These are phyloP conservation scores for Aristolochia contorta DNA, from an alignment of 164 flowering plant genomes.

Conservation along the genomic window DNA sequence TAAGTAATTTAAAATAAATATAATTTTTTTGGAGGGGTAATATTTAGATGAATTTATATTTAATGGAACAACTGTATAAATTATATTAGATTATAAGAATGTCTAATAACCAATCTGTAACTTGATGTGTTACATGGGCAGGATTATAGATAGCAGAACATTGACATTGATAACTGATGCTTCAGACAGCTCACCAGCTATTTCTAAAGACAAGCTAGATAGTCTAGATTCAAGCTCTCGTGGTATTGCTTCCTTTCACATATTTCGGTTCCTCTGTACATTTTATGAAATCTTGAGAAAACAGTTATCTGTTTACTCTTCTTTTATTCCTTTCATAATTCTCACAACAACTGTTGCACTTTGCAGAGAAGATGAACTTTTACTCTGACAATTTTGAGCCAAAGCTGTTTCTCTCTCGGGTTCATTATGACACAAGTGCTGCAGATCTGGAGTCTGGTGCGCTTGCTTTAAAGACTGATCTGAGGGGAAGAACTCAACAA, in stretches of 20 bases:
- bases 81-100: no score
- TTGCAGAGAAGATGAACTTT: constrained; percentile 82
- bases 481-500: constrained; percentile 84
- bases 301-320: neutral
- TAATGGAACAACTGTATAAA: no score
- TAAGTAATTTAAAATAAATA: no score
- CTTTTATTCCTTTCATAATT: neutral
- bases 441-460: constrained; percentile 94
- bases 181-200: constrained; percentile 52
- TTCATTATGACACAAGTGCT: constrained; percentile 77
- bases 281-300: neutral
- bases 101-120: neutral
- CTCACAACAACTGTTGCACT: neutral
- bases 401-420: constrained; percentile 78
- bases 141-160: constrained; percentile 80
- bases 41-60: no score
- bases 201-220: constrained; percentile 24
- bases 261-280: constrained; percentile 2
- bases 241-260: constrained; percentile 37
- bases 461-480: constrained; percentile 80
- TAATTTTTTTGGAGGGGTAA: no score
- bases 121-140: constrained; percentile 21
- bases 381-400: constrained; percentile 88
- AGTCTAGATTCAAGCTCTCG: constrained; percentile 46
- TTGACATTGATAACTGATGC: constrained; percentile 75